A percentile compares a stretch with the other conserved stretches of the same genome.
phyloP scores from a whole-genome alignment of 257 asterid genomes.

The Rehmannia glutinosa region DNA sequence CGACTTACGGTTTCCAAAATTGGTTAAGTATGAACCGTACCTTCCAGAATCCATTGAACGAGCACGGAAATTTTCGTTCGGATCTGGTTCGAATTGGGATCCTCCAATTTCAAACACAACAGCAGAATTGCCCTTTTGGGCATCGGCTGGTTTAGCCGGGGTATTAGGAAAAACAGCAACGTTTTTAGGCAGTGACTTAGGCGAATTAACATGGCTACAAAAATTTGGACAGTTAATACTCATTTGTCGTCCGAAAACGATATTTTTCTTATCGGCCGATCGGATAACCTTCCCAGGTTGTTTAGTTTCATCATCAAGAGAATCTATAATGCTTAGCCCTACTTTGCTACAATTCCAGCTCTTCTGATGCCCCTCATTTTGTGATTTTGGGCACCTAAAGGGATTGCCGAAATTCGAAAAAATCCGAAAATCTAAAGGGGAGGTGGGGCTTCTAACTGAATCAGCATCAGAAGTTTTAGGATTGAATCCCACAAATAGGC shows the following conservation, averaged over 20 bases:
- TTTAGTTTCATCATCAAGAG: slow-evolving; percentile 55
- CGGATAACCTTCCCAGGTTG: slow-evolving; percentile 31
- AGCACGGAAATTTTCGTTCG: slow-evolving; percentile 35
- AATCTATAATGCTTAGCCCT: slow-evolving; percentile 83
- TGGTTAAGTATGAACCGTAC: slow-evolving; percentile 33
- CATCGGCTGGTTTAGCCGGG: slow-evolving; percentile 29
- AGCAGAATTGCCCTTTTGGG: slow-evolving; percentile 42
- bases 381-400: slow-evolving; percentile 48
- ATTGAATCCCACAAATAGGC: slow-evolving; percentile 64
- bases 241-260: slow-evolving; percentile 58
- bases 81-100: slow-evolving; percentile 24
- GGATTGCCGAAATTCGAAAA: slow-evolving; percentile 69
- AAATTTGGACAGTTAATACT: slow-evolving; percentile 38
- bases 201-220: slow-evolving; percentile 31
- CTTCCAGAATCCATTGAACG: slow-evolving; percentile 68
- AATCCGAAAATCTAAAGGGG: slow-evolving; percentile 81
- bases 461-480: slow-evolving; percentile 68
- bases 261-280: slow-evolving; percentile 51
- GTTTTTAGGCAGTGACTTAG: slow-evolving; percentile 61
- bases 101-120: slow-evolving; percentile 73
- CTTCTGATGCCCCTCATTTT: slow-evolving; percentile 43
- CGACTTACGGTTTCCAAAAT: slow-evolving; percentile 42
- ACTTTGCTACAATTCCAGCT: slow-evolving; percentile 73
- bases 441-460: slow-evolving; percentile 89
- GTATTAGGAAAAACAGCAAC: slow-evolving; percentile 41